These are phyloP conservation scores for Solanum ossicruentum DNA, from an alignment of 257 asterid genomes.

Conservation along the genomic window DNA sequence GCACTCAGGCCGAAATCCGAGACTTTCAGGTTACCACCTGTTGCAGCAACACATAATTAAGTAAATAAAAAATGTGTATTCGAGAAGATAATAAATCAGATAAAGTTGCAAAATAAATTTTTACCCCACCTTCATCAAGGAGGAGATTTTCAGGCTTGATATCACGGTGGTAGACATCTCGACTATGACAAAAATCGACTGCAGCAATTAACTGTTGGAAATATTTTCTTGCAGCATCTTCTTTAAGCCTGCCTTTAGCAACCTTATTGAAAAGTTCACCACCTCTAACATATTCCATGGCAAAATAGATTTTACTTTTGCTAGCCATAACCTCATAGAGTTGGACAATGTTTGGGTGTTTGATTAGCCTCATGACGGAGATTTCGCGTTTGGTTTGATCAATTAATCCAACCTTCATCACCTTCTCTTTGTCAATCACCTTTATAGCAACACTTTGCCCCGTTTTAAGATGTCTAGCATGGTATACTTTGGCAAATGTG, in stretches of 20 bases:
- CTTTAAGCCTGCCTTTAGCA: slow-evolving; percentile 69
- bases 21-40: slow-evolving; percentile 47
- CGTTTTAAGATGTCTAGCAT: slow-evolving; percentile 44
- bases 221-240: slow-evolving; percentile 63
- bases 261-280: slow-evolving; percentile 90
- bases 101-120: not conserved
- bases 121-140: slow-evolving; percentile 30
- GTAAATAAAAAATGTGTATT: not conserved
- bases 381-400: slow-evolving; percentile 87
- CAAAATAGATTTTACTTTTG: slow-evolving; percentile 68
- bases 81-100: not conserved
- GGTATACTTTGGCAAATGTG: slow-evolving; percentile 77
- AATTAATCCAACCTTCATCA: slow-evolving; percentile 45
- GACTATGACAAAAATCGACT: slow-evolving; percentile 82
- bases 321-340: slow-evolving; percentile 83
- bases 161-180: slow-evolving; percentile 85
- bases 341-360: slow-evolving; percentile 73
- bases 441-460: slow-evolving; percentile 69
- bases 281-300: slow-evolving; percentile 63
- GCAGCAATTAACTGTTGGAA: slow-evolving; percentile 78
- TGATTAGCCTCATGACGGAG: slow-evolving; percentile 61
- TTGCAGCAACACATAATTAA: not conserved
- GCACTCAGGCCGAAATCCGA: slow-evolving; percentile 91
- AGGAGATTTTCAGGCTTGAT: slow-evolving; percentile 89
- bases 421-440: slow-evolving; percentile 57